These are phyloP conservation scores for Moesziomyces antarcticus DNA, from an alignment of 1,284 basidiomycete species.

Conservation along the genomic window DNA sequence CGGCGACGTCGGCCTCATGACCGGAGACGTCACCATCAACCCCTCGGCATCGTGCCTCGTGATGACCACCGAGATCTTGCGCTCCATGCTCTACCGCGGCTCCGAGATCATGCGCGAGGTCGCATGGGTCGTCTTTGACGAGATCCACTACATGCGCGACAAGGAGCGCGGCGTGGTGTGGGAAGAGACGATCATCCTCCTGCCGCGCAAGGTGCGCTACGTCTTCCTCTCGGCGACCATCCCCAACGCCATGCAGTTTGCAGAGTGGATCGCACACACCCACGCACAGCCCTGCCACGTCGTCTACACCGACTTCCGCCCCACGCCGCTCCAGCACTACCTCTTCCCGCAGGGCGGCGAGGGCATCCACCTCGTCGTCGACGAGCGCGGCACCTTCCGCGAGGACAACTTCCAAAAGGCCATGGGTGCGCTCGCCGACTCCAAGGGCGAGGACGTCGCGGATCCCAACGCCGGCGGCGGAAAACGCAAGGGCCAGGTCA, in stretches of 20 bases:
- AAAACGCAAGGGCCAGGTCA: constrained; percentile 77
- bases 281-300: constrained; percentile 99
- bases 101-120: constrained; percentile 99
- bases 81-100: constrained; percentile 98
- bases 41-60: constrained; percentile 95
- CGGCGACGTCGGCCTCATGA: constrained; percentile 98
- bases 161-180: constrained; percentile 77
- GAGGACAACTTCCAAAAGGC: constrained; percentile 98
- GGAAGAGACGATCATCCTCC: constrained; percentile 90
- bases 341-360: constrained; percentile 96
- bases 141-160: constrained; percentile 99
- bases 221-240: constrained; percentile 99
- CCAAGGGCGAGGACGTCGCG: constrained; percentile 90
- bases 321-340: constrained; percentile 97
- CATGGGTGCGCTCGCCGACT: constrained; percentile 88
- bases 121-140: constrained; percentile 99
- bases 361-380: constrained; percentile 96
- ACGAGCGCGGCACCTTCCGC: constrained; percentile 94
- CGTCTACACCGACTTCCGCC: constrained; percentile 98
- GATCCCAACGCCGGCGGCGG: constrained; percentile 75
- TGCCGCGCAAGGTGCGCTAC: constrained; percentile 94
- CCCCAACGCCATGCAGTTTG: constrained; percentile 99
- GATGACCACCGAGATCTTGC: constrained; percentile 99
- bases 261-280: constrained; percentile 97
- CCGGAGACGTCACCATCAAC: constrained; percentile 99